Base-by-base conservation (phyloP, 768 basidiomycete genomes). In the Amylocystis lapponica region DNA sequence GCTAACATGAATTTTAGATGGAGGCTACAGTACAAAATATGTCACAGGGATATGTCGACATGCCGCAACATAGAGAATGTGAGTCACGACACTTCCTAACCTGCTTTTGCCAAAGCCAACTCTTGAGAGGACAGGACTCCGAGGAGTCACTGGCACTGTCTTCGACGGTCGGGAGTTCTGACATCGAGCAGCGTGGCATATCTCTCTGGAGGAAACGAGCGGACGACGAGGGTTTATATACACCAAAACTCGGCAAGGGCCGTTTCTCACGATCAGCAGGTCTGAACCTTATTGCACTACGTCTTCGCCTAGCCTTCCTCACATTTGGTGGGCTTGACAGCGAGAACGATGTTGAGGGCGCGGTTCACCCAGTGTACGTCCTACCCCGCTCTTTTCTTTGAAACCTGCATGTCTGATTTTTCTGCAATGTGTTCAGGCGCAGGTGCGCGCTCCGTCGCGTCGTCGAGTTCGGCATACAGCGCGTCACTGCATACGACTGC, bases 101-200 rank as follows among this genome's bases (percentile, higher is more conserved):
- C 76, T 78, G 76, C 65, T 60, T 57, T 39, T 38, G 47, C 47
- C 45, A 32, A 42, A 47, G 48, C 50, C 47, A 46, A 64, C 12
- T 79, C 71, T 77, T 56, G 74, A 75, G 74, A 76, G 71, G 61
- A 61, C 69, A 76, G 74, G 75, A 69, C 69, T 60, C 56, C 41
- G 55, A 53, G 62, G 62, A 70, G 68, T 76, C 72, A 72, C 77
- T 78, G 76, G 76, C 76, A 79, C 76, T 78, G 76, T 69, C 68
- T n/a, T 63, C 77, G 69, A 76, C 61, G 74, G 77, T 78, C 47
- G 64, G 60, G 55, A 17, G 47, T 45, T 56, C 67, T 61, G 36
- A 64, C 76, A 69, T 71, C 77, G 77, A 63, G 68, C 77, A 78
- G 76, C 76, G 76, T 79, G 76, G 76, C 76, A 77, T 73, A 60